Evolutionary conservation across 441 rosid species (phyloP).

Genomic region (Mallotus japonicus): DNA sequence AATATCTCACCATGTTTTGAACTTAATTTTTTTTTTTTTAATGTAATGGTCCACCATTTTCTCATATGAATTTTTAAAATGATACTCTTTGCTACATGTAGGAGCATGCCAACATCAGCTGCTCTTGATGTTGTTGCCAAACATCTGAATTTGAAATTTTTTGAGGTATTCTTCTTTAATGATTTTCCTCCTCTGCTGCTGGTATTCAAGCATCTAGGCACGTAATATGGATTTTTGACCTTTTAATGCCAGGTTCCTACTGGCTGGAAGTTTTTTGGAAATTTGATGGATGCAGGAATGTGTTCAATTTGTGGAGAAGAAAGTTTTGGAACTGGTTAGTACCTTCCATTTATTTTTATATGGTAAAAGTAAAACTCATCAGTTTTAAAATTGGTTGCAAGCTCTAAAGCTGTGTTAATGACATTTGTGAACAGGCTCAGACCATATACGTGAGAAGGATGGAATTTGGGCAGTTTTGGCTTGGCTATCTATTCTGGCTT

Average conservation of each 20-base stretch:
- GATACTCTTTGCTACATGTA: slow-evolving; percentile 29
- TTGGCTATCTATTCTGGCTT: slow-evolving; percentile 92
- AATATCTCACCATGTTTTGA: background rate
- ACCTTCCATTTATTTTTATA: slow-evolving; percentile 8
- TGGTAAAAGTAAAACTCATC: background rate
- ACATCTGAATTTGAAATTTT: slow-evolving; percentile 76
- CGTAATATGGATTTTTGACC: slow-evolving; percentile 19
- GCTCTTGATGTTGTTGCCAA: slow-evolving; percentile 96
- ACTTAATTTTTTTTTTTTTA: background rate
- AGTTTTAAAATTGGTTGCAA: background rate
- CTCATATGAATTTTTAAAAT: background rate
- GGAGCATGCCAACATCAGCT: slow-evolving; percentile 99
- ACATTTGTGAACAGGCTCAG: slow-evolving; percentile 63
- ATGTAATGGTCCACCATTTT: background rate
- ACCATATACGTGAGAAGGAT: slow-evolving; percentile 96
- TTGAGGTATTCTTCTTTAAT: slow-evolving; percentile 61
- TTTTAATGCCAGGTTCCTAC: slow-evolving; percentile 72
- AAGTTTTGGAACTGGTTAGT: slow-evolving; percentile 97
- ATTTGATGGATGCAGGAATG: slow-evolving; percentile 95
- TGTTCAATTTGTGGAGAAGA: slow-evolving; percentile 98
- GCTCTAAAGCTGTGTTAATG: slow-evolving; percentile 16
- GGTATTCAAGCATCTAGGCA: background rate
- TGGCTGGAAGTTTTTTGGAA: slow-evolving; percentile 99
- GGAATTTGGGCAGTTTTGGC: slow-evolving; percentile 99
- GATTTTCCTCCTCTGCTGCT: slow-evolving; percentile 10